Evolutionary conservation across 345 rosid genomes (phyloP), one percentile per base, ranked within the genome.

Genomic region (Populus deltoides): DNA sequence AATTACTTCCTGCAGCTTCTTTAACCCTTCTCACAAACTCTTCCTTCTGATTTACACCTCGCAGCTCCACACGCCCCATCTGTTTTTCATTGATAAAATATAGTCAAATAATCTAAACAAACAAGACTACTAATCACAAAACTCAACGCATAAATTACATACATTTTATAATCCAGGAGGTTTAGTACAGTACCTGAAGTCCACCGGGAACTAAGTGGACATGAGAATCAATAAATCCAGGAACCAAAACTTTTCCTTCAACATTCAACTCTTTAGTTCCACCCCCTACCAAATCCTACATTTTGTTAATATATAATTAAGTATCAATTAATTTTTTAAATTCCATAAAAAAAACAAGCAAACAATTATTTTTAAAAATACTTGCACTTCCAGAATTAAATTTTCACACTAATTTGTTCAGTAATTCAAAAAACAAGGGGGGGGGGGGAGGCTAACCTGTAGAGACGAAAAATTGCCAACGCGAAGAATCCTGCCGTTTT

Each of bases 211-310:
- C 81, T 17, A 95, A 80, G 80, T 93, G 98, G 67, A 93, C 96
- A 75, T 95, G 99, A 62, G 99, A 95, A 86, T 95, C 99, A 80
- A 95, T 88, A 85, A 93, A 88, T 74, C 98, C 99, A 57, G 98
- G 95, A 76, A 95, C 90, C 73, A 95, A 91, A 77, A 93, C 70
- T 83, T 90, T 95, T 49, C 97, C 97, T 68, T 86, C 88, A 61
- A 93, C 82, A 86, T 95, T 84, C 88, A 93, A 31, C 85, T 78
- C 87, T 81, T 82, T 70, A 24, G 94, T 92, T 57, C 80, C 90
- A 81, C 77, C 75, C 76, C 91, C 94, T 1, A 85, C 78, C 80
- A 90, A 83, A 68, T 83, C 90, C 95, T 95, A 86, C 82, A 77
- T 25, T 66, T 33, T 1, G 2, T 12, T 11, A 10, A 39, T 24